Conservation (phyloP, 2,329 filamentous ascomycete species). For the Stagonosporopsis vannaccii region DNA sequence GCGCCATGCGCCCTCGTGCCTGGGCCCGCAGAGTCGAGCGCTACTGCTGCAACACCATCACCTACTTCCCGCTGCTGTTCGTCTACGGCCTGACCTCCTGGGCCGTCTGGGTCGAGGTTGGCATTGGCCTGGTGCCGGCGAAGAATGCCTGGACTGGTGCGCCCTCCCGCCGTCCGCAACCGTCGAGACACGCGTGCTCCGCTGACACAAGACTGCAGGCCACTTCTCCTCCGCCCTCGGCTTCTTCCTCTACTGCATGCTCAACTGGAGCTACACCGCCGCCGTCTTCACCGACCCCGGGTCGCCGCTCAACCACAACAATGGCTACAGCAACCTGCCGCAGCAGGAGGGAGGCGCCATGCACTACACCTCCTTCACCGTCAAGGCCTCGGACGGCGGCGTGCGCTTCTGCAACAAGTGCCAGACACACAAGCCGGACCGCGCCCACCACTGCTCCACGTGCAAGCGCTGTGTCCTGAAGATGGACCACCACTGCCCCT, state of each 20-base stretch:
- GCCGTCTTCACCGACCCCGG: conserved; percentile 95
- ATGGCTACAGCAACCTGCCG: conserved; percentile 81
- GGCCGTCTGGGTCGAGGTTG: conserved; percentile 87
- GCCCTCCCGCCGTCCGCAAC: conserved; percentile 14
- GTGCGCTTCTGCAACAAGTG: conserved; percentile 97
- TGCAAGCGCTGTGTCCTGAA: conserved; percentile 95
- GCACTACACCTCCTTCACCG: conserved; percentile 80
- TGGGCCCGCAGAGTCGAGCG: conserved; percentile 79
- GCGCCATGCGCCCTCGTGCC: conserved; percentile 48
- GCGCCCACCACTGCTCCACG: conserved; percentile 94
- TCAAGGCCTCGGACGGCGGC: conserved; percentile 83
- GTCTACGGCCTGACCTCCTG: conserved; percentile 91
- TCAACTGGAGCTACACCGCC: conserved; percentile 88
- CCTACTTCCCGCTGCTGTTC: conserved; percentile 86
- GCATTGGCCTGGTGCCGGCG: conserved; percentile 64
- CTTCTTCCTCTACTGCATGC: conserved; percentile 74
- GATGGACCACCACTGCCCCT: conserved; percentile 99
- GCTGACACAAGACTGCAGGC: conserved; percentile 31
- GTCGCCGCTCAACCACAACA: conserved; percentile 59
- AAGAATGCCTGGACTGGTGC: conserved; percentile 49
- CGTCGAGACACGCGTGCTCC: conserved; percentile 7
- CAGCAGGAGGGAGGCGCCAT: conserved; percentile 66
- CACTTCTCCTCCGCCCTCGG: conserved; percentile 66
- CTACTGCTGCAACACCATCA: conserved; percentile 78
- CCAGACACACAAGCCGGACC: conserved; percentile 91